Base-by-base conservation (phyloP, 2,329 filamentous ascomycete genomes). In the Trichoderma sp. region DNA sequence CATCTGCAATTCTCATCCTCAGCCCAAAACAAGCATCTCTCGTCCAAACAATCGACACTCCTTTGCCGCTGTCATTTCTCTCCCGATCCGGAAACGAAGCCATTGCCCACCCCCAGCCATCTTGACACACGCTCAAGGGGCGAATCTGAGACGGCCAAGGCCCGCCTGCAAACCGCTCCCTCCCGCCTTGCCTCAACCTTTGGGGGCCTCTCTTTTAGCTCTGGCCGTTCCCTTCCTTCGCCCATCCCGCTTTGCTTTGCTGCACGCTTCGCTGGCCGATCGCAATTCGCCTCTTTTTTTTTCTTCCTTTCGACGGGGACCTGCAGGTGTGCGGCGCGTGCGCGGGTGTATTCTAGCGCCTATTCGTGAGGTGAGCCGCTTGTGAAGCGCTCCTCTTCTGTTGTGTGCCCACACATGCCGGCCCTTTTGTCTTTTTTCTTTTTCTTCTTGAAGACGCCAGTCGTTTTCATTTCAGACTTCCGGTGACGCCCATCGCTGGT, bases 41-140 rank as follows among this genome's bases (percentile, higher is more conserved):
- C 68, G 35, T 68, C 38, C 66, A 35, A 73, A 65, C 69, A 73
- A 35, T 64, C 38, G 41, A 21, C 69, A 3, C 41, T 65, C 60
- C 41, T 56, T 73, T 68, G 53, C 72, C 35, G 45, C 63, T 24
- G n/a, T 24, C 63, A 33, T 29, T 7, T 31, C 3, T n/a, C 50
- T 21, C 29, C 53, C 9, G 24, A 18, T 38, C 8, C 24, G 18
- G 62, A 65, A 35, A 65, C 62, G 62, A 65, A 24, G 35, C 18
- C 45, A 6, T 29, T 18, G 31, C 35, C 35, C 41, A 38, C 69
- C 60, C 71, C 71, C 71, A 67, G 71, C 64, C 71, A 67, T 74
- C 63, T 60, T 67, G 71, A 74, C 63, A 67, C 71, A 67, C 71
- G 50, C 71, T 45, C 71, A 56, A 74, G 62, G 63, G 71, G 71